phyloP scores from a whole-genome alignment of 805 yeast genomes.

The Starmerella riodocensis region DNA sequence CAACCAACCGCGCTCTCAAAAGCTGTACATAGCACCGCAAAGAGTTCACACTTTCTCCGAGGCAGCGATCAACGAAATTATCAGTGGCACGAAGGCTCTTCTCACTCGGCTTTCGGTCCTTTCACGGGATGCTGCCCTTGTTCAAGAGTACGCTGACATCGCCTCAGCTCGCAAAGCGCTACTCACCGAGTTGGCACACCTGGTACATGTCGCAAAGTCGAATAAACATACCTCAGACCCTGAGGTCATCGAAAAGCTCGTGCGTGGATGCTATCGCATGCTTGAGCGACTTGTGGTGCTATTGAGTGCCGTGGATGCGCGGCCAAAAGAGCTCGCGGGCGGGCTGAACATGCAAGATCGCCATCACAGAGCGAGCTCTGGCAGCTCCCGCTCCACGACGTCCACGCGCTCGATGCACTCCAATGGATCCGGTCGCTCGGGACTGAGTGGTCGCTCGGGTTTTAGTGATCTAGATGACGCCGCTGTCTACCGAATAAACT shows the following conservation, averaged over 20 bases:
- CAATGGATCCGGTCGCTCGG: background rate
- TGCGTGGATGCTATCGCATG: conserved; percentile 25
- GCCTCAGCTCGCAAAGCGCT: conserved; percentile 28
- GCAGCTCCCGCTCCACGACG: conserved; percentile 1
- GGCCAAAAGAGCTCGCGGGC: background rate
- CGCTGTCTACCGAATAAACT: conserved; percentile 11
- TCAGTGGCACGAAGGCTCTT: conserved; percentile 29
- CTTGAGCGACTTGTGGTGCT: conserved; percentile 26
- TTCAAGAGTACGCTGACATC: conserved; percentile 24
- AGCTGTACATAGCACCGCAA: conserved; percentile 7
- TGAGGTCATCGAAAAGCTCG: conserved; percentile 25
- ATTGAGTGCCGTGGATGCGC: conserved; percentile 23
- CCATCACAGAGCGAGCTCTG: background rate
- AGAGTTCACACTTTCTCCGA: conserved; percentile 25
- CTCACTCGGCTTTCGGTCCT: conserved; percentile 27
- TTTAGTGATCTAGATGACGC: conserved; percentile 1
- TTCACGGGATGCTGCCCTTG: conserved; percentile 26
- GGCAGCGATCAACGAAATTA: conserved; percentile 28
- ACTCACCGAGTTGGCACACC: conserved; percentile 30
- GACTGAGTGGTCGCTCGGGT: background rate
- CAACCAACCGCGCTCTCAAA: conserved; percentile 25
- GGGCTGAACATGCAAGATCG: background rate
- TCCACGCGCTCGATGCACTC: conserved; percentile 1
- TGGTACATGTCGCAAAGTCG: conserved; percentile 29
- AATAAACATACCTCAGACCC: conserved; percentile 25